Percentiles rank a stretch among this genome's conserved stretches.
These are phyloP conservation scores for Rugosomyces carneus DNA, from an alignment of 1,284 basidiomycete species.

Conservation along the genomic window DNA sequence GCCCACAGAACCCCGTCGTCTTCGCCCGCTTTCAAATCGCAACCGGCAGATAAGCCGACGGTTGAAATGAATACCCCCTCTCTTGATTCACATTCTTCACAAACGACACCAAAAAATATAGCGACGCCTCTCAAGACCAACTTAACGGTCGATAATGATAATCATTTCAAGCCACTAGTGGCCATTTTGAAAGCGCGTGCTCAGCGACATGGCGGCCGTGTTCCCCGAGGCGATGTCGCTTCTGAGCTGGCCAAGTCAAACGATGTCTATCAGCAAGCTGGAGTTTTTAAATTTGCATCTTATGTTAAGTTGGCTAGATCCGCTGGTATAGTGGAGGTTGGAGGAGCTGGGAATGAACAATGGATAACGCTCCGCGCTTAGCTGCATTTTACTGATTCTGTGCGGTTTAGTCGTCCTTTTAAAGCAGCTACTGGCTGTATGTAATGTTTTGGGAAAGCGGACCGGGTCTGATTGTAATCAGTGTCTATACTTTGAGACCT, in stretches of 20 bases:
- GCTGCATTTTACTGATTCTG: too few species aligned
- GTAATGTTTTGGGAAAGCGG: too few species aligned
- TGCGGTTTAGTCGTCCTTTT: too few species aligned
- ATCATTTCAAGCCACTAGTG: neutral
- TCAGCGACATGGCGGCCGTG: neutral
- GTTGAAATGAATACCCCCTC: too few species aligned
- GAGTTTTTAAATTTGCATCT: conserved; percentile 10
- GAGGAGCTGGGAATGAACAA: conserved; percentile 24
- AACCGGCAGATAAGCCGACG: too few species aligned
- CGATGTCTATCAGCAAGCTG: conserved; percentile 10
- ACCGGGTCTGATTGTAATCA: too few species aligned
- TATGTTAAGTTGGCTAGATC: conserved; percentile 22
- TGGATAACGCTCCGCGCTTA: conserved; percentile 32
- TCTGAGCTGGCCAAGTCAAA: conserved; percentile 4
- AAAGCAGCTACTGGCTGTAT: too few species aligned
- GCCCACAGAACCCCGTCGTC: too few species aligned
- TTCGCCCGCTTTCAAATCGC: too few species aligned
- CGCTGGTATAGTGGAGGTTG: conserved; percentile 27
- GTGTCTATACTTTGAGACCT: too few species aligned
- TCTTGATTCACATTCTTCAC: too few species aligned
- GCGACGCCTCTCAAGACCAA: neutral
- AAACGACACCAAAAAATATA: too few species aligned
- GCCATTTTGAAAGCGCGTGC: neutral
- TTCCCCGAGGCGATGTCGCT: neutral
- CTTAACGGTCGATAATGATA: neutral